Base-by-base conservation (phyloP, 2,329 filamentous ascomycete species). In the Lecanosticta acicola region DNA sequence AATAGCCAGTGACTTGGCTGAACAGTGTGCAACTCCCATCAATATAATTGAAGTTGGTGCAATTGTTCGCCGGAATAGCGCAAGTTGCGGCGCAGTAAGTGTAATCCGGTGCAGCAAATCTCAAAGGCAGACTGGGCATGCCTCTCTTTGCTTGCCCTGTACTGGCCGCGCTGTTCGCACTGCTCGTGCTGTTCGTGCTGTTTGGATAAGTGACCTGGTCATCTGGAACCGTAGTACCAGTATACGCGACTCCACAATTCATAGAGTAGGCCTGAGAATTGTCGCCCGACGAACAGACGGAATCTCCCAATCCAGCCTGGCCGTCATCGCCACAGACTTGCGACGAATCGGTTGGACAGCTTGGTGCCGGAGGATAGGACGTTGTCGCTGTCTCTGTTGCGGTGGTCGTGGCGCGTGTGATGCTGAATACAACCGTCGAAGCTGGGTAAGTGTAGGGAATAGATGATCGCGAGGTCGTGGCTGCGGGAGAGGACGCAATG, bases 41-140 rank as follows among this genome's bases (percentile, higher is more conserved):
- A n/a, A 18, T 32, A 18, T 32, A 47, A 26, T 47, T 47, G 33
- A 43, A 16, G n/a, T 39, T 29, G 4, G 37, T 19, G 29, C 45
- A 47, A 10, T 13, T 13, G 24, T 7, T 29, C 4, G 39, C 19
- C 16, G n/a, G 18, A 20, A 18, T 32, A 14, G 34, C 20, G 34
- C 45, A 47, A 33, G 38, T 17, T 10, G 13, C 45, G 17, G 41
- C 39, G 24, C 45, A 47, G 18, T 37, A 32, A 7, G 8, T 24
- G 18, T 38, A 39, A 19, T 35, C 32, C 10, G 18, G 32, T 20
- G 41, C 17, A 3, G 4, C 3, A 19, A 20, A 34, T 29, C 24
- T 5, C 24, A 5, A 18, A 18, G 29, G 9, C 19, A 4, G 32
- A 38, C 41, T 34, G 20, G 5, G 17, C 32, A 3, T 9, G 13